A percentile compares a stretch with the other conserved stretches of the same genome.
phyloP scores from a whole-genome alignment of 2,329 filamentous ascomycete species.

The Thermothelomyces thermophilus region DNA sequence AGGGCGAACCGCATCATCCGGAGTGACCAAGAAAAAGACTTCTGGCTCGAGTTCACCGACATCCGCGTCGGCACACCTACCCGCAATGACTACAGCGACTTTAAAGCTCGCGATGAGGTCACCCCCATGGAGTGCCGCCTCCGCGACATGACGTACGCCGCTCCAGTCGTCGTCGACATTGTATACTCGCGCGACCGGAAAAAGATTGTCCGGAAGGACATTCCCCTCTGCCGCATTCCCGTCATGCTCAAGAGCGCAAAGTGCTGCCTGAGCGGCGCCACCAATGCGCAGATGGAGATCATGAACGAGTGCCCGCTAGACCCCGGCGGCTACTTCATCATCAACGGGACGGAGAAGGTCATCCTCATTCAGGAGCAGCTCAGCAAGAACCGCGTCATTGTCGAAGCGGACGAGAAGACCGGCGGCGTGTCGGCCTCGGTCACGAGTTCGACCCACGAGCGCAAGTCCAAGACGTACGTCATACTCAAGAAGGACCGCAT shows the following conservation, averaged over 20 bases:
- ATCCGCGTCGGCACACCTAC: conserved; percentile 81
- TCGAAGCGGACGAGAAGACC: conserved; percentile 88
- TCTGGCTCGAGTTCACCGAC: conserved; percentile 88
- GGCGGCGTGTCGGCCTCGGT: conserved; percentile 91
- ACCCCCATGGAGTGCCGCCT: conserved; percentile 95
- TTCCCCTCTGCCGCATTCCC: conserved; percentile 83
- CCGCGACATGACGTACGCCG: conserved; percentile 95
- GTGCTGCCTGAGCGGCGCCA: conserved; percentile 77
- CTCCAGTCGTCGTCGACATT: conserved; percentile 88
- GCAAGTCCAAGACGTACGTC: conserved; percentile 97
- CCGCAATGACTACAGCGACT: conserved; percentile 67
- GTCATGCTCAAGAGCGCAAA: conserved; percentile 97
- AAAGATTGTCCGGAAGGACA: conserved; percentile 65
- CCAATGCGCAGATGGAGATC: conserved; percentile 78
- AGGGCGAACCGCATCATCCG: conserved; percentile 81
- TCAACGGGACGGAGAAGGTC: conserved; percentile 96
- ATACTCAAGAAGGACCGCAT: conserved; percentile 90
- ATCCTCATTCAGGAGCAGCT: conserved; percentile 97
- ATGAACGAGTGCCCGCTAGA: conserved; percentile 96
- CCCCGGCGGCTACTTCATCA: conserved; percentile 95
- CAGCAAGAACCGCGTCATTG: conserved; percentile 98
- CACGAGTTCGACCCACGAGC: conserved; percentile 93
- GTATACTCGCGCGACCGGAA: conserved; percentile 79
- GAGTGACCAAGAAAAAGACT: conserved; percentile 87
- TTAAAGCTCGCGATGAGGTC: conserved; percentile 64